A percentile compares a stretch with the other conserved stretches of the same genome.
Evolutionary conservation across 2,329 filamentous ascomycete species (phyloP).

Genomic region (Xylariaceae sp.): DNA sequence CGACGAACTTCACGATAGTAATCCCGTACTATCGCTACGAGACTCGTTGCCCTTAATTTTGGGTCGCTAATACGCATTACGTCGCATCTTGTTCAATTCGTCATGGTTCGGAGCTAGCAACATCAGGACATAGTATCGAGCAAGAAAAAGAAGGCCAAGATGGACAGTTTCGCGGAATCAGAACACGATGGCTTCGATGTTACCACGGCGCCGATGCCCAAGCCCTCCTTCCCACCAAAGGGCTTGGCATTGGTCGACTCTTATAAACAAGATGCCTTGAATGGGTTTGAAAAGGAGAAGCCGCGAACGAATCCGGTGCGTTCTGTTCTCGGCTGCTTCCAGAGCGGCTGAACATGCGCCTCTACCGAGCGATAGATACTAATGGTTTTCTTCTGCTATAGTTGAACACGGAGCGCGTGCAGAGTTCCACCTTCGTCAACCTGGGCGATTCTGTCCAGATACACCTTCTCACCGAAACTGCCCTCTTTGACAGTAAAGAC

Average conservation of each 20-base stretch:
- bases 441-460: constrained; percentile 72
- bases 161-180: constrained; percentile 26
- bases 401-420: constrained; percentile 48
- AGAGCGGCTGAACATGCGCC: not conserved
- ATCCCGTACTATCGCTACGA: not conserved
- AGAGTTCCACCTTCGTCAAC: constrained; percentile 54
- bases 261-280: constrained; percentile 52
- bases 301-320: constrained; percentile 55
- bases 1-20: not conserved
- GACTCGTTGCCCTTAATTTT: not conserved
- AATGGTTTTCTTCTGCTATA: constrained; percentile 26
- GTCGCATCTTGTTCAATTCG: constrained; percentile 12
- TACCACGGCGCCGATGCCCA: constrained; percentile 19
- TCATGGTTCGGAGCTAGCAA: constrained; percentile 27
- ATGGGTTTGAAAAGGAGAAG: constrained; percentile 49
- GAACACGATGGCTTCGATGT: constrained; percentile 26
- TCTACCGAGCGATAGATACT: constrained; percentile 9
- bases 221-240: constrained; percentile 35
- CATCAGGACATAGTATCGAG: constrained; percentile 21
- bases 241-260: constrained; percentile 52
- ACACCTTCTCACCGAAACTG: constrained; percentile 89
- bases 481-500: constrained; percentile 77
- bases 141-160: constrained; percentile 18
- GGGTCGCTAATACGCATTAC: not conserved
- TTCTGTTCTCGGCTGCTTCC: not conserved